phyloP scores from a whole-genome alignment of 2,329 filamentous ascomycete species.

The Xylaria sp. region DNA sequence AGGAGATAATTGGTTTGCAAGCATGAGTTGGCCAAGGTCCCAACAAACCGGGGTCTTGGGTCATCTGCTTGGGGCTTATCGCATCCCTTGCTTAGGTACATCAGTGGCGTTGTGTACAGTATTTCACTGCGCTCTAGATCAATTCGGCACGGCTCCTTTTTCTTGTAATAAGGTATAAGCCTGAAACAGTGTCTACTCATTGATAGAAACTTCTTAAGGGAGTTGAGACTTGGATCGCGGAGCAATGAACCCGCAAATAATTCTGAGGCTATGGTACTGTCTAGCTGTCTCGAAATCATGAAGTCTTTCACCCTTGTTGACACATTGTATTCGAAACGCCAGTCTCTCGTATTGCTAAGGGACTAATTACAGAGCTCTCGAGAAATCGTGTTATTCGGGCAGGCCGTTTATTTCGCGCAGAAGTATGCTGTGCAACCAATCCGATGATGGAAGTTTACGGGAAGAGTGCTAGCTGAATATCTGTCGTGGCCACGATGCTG shows the following conservation, averaged over 20 bases:
- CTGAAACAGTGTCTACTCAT: background rate
- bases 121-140: background rate
- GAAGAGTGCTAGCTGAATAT: background rate
- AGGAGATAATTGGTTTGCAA: conserved; percentile 3
- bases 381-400: background rate
- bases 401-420: conserved; percentile 6
- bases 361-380: background rate
- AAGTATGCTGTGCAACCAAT: background rate
- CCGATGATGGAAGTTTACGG: background rate
- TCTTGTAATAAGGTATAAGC: background rate
- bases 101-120: conserved; percentile 3
- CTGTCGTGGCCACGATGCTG: conserved; percentile 18
- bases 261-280: background rate
- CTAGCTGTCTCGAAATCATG: background rate
- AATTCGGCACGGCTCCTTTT: background rate
- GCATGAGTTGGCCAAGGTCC: background rate
- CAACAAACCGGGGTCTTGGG: conserved; percentile 11
- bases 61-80: conserved; percentile 1
- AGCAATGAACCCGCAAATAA: background rate
- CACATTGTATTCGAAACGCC: background rate
- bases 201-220: background rate
- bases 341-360: conserved; percentile 12
- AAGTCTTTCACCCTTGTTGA: background rate
- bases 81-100: conserved; percentile 12
- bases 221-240: background rate